Evolutionary conservation across 306 rosid genomes (phyloP), one percentile per base, ranked within the genome.

Genomic region (Lathyrus sativus): DNA sequence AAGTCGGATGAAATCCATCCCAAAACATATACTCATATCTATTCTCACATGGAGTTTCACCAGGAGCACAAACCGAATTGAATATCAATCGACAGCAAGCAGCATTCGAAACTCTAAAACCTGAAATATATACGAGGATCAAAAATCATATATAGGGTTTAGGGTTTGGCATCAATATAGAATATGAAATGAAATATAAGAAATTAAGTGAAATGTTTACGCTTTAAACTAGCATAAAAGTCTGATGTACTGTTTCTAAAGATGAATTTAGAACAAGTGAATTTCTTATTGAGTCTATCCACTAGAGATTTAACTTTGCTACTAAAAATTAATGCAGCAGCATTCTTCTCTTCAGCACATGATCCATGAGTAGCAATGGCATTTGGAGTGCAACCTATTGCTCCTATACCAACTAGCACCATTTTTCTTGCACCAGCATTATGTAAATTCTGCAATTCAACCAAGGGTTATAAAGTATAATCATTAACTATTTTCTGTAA

Each of bases 361-460:
- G 75, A 12, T 3, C 78, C 83, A 37, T 12, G 39, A 1, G 1
- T n/a, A 6, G 60, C 7, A 0, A 45, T 51, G 17, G 79, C 44
- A 22, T 18, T 19, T 3, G 86, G 91, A 64, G 46, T 51, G 56
- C 81, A 86, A 4, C 95, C 95, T 4, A 88, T 13, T 0, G 0
- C 49, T 9, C 95, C 95, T 39, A 75, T 0, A 57, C 91, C 90
- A 61, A 53, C 35, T 60, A 85, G 4, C 1, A 71, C 89, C 7
- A 59, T 61, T 65, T 81, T 88, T 67, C 87, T 81, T 38, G 87
- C 95, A 33, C 95, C 86, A 55, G 5, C 12, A n/a, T 37, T 38
- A 71, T 65, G 68, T 71, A 88, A 65, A 3, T 0, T 43, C 87
- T 85, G 64, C 24, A 22, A 11, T 33, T 24, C 48, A 38, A 15